phyloP scores from a whole-genome alignment of 1,284 basidiomycete species.

The Fomitopsis pinicola region DNA sequence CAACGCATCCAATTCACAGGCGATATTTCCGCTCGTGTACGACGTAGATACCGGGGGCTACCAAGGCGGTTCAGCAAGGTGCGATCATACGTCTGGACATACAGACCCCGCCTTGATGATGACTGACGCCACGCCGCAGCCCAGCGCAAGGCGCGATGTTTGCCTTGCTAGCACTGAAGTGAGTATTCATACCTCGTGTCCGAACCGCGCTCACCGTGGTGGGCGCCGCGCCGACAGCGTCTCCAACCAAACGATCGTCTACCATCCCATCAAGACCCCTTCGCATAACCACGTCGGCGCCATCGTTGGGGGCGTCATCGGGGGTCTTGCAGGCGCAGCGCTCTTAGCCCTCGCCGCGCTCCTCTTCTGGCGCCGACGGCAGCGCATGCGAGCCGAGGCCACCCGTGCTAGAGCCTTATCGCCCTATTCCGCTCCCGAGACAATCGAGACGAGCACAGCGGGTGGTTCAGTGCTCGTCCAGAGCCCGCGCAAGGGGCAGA shows the following conservation, averaged over 20 bases:
- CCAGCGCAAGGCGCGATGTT: slow-evolving; percentile 19
- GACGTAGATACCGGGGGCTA: slow-evolving; percentile 7
- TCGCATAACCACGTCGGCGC: slow-evolving; percentile 3
- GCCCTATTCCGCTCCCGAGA: no score
- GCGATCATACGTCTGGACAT: not conserved
- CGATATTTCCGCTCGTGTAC: slow-evolving; percentile 16
- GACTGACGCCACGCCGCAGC: slow-evolving; percentile 4
- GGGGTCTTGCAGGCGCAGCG: slow-evolving; percentile 9
- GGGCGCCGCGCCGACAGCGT: not conserved
- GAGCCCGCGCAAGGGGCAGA: no score
- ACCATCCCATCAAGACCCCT: not conserved
- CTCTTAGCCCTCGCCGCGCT: not conserved
- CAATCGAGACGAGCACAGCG: no score
- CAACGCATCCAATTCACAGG: slow-evolving; percentile 14
- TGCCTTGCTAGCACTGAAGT: slow-evolving; percentile 15
- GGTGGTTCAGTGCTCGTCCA: no score
- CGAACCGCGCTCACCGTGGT: no score
- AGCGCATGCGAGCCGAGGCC: not conserved
- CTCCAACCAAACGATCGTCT: slow-evolving; percentile 14
- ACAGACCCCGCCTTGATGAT: not conserved
- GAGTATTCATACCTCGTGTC: no score
- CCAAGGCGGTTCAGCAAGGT: slow-evolving; percentile 15
- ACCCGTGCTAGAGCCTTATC: no score
- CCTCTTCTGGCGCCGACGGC: slow-evolving; percentile 9
- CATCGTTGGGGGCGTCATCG: slow-evolving; percentile 16